Conservation (phyloP, 2,329 filamentous ascomycete species). For the Monilinia aucupariae region DNA sequence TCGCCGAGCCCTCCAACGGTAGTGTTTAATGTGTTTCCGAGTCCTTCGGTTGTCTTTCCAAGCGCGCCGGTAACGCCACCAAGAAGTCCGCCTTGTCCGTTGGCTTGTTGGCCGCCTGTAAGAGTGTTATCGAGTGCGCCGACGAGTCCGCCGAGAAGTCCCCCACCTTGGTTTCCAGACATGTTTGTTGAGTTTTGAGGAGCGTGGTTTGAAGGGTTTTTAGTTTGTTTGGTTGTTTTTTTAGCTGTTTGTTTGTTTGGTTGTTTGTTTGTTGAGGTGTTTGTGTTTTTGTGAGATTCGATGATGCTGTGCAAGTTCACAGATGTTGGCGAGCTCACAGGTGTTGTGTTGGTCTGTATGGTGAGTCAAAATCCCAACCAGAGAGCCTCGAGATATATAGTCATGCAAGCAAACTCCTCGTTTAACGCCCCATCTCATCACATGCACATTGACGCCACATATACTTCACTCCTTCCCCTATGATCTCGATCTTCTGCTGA, state of each 20-base stretch:
- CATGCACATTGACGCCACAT: conserved; percentile 13
- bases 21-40: conserved; percentile 34
- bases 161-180: conserved; percentile 14
- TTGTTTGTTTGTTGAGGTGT: not conserved
- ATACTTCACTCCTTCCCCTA: not conserved
- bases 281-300: not conserved
- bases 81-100: conserved; percentile 38
- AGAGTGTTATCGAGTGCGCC: conserved; percentile 38
- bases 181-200: not conserved
- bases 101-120: conserved; percentile 37
- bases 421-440: not conserved
- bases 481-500: not conserved
- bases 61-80: conserved; percentile 34
- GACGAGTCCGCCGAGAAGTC: conserved; percentile 23
- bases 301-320: not conserved
- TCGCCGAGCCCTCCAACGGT: conserved; percentile 35
- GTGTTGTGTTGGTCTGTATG: not conserved
- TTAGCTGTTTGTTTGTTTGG: not conserved
- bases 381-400: conserved; percentile 1
- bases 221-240: not conserved
- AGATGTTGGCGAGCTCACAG: too few relatives aligned
- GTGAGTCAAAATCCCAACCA: not conserved
- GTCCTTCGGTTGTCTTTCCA: conserved; percentile 37
- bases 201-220: too few relatives aligned
- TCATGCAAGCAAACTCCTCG: not conserved